phyloP scores from a whole-genome alignment of 1,284 basidiomycete genomes.

The Coniophora puteana region DNA sequence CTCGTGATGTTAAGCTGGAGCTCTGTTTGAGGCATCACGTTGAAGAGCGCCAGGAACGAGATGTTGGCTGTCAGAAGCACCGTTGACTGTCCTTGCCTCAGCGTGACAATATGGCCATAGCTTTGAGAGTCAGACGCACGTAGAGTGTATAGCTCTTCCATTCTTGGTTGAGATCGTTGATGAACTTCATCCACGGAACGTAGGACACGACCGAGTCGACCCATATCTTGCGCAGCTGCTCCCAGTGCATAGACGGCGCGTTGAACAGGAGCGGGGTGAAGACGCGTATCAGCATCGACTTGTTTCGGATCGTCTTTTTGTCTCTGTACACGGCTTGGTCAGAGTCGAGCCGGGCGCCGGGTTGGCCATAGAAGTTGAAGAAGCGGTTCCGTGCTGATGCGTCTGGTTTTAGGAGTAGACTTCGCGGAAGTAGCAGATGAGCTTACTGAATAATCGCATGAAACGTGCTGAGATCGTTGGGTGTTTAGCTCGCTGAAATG shows the following conservation, averaged over 20 bases:
- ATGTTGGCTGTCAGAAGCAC: slow-evolving; percentile 42
- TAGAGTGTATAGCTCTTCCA: background rate
- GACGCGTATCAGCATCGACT: slow-evolving; percentile 12
- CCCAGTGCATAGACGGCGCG: slow-evolving; percentile 4
- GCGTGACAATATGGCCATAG: no score
- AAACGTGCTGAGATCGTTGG: slow-evolving; percentile 6
- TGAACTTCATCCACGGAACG: background rate
- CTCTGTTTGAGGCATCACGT: slow-evolving; percentile 26
- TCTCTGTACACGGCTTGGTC: slow-evolving; percentile 29
- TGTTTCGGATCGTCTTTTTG: background rate
- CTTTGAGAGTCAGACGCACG: no score
- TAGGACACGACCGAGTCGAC: background rate
- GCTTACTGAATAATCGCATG: slow-evolving; percentile 11
- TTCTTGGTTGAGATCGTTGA: background rate
- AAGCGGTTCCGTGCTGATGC: slow-evolving; percentile 14
- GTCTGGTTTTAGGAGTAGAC: background rate
- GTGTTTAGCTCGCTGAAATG: background rate
- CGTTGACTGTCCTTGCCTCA: slow-evolving; percentile 37
- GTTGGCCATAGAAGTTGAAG: slow-evolving; percentile 32
- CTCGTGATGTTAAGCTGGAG: no score
- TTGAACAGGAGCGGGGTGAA: slow-evolving; percentile 9
- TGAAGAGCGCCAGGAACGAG: slow-evolving; percentile 44
- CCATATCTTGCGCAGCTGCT: background rate
- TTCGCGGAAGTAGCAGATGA: background rate
- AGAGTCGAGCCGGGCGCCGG: slow-evolving; percentile 28